Evolutionary conservation across 2,329 filamentous ascomycete species (phyloP).

Genomic region (Hypoxylon sp.): DNA sequence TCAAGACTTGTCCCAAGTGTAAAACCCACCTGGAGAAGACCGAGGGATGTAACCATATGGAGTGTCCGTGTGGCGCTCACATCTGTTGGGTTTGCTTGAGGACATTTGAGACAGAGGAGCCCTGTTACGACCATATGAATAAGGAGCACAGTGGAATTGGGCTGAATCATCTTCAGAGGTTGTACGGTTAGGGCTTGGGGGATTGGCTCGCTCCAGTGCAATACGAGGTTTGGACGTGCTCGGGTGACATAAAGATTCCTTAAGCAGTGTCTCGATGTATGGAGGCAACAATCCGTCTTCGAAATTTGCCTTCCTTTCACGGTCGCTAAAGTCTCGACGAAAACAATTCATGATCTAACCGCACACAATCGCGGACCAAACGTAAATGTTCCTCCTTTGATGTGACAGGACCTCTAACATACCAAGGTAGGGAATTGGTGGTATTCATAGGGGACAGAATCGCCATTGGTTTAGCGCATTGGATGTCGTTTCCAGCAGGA

Average conservation of each 20-base stretch:
- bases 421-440: too few species aligned
- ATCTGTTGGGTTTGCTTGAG: constrained; percentile 63
- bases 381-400: too few species aligned
- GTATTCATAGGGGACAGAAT: too few species aligned
- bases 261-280: neutral
- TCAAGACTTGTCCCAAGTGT: constrained; percentile 59
- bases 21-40: constrained; percentile 57
- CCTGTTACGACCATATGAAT: constrained; percentile 49
- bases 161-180: constrained; percentile 2
- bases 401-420: too few species aligned
- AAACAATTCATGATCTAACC: too few species aligned
- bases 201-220: neutral
- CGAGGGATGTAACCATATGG: constrained; percentile 62
- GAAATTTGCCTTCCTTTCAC: too few species aligned
- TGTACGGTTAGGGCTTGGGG: neutral
- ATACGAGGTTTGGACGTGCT: neutral
- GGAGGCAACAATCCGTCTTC: too few species aligned
- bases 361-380: too few species aligned
- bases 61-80: constrained; percentile 57
- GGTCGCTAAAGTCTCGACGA: too few species aligned
- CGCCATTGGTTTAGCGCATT: too few species aligned
- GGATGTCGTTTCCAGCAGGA: too few species aligned
- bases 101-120: constrained; percentile 46
- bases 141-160: constrained; percentile 19
- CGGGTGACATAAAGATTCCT: neutral